A percentile compares a stretch with the other conserved stretches of the same genome.
phyloP scores from a whole-genome alignment of 306 rosid species.

The Ochetophila trinervis region DNA sequence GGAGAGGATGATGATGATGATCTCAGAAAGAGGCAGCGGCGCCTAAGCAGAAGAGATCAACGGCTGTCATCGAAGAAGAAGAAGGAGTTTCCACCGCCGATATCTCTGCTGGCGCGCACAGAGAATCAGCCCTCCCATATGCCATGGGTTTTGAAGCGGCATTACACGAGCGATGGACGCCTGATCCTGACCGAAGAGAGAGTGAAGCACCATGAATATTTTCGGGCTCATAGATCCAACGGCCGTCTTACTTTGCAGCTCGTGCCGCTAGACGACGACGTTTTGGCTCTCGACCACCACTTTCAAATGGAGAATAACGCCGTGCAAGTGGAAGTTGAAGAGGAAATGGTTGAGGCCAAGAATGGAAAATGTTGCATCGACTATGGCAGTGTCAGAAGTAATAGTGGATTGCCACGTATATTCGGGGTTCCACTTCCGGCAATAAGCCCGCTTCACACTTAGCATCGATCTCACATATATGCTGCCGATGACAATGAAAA shows the following conservation, averaged over 20 bases:
- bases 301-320: no score
- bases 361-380: slow-evolving; percentile 24
- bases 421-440: slow-evolving; percentile 40
- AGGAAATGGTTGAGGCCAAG: neutral
- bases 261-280: slow-evolving; percentile 39
- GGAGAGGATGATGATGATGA: neutral
- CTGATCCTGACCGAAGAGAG: slow-evolving; percentile 61
- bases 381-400: slow-evolving; percentile 21
- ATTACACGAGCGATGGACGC: slow-evolving; percentile 60
- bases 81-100: slow-evolving; percentile 64
- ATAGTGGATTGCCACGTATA: slow-evolving; percentile 20
- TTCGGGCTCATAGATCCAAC: slow-evolving; percentile 55
- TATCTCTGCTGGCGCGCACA: slow-evolving; percentile 51
- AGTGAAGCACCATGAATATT: slow-evolving; percentile 55
- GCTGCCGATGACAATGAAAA: no score
- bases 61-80: neutral
- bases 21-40: neutral
- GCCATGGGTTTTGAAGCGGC: slow-evolving; percentile 66
- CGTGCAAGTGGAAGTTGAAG: neutral
- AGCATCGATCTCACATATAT: neutral
- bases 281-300: neutral
- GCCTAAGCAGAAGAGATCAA: neutral
- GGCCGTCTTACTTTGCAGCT: slow-evolving; percentile 74
- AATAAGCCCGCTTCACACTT: slow-evolving; percentile 40
- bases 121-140: slow-evolving; percentile 52